Evolutionary conservation across 768 basidiomycete genomes (phyloP).

Genomic region (Amanita brunnescens): DNA sequence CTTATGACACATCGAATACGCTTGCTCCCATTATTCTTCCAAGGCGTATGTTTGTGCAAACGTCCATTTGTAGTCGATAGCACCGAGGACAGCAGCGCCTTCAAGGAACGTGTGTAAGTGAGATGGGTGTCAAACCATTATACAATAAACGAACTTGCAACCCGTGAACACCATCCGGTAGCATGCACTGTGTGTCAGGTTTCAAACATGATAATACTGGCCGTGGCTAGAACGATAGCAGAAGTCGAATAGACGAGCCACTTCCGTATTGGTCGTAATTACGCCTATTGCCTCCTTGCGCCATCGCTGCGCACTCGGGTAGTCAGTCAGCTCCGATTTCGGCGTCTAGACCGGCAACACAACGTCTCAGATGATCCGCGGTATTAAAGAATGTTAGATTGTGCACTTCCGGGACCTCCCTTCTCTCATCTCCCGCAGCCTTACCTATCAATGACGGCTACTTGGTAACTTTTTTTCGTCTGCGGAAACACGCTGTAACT

Average conservation of each 20-base stretch:
- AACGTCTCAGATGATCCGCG: no score
- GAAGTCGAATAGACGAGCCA: slow-evolving; percentile 32
- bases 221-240: slow-evolving; percentile 26
- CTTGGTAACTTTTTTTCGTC: no score
- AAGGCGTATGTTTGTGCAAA: slow-evolving; percentile 46
- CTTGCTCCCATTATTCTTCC: slow-evolving; percentile 39
- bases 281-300: no score
- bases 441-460: no score
- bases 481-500: no score
- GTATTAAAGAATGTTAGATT: no score
- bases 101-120: slow-evolving; percentile 12
- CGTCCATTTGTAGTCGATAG: slow-evolving; percentile 65
- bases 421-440: no score
- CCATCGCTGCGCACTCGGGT: no score
- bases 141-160: slow-evolving; percentile 44
- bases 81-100: slow-evolving; percentile 57
- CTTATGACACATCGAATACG: slow-evolving; percentile 72
- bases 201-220: slow-evolving; percentile 48
- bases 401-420: no score
- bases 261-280: slow-evolving; percentile 6
- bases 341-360: no score
- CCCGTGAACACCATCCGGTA: slow-evolving; percentile 65
- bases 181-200: slow-evolving; percentile 69
- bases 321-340: no score
- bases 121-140: slow-evolving; percentile 13